Evolutionary conservation across 257 asterid species (phyloP), one percentile per base, ranked within the genome.

Genomic region (Schizonepeta tenuifolia): DNA sequence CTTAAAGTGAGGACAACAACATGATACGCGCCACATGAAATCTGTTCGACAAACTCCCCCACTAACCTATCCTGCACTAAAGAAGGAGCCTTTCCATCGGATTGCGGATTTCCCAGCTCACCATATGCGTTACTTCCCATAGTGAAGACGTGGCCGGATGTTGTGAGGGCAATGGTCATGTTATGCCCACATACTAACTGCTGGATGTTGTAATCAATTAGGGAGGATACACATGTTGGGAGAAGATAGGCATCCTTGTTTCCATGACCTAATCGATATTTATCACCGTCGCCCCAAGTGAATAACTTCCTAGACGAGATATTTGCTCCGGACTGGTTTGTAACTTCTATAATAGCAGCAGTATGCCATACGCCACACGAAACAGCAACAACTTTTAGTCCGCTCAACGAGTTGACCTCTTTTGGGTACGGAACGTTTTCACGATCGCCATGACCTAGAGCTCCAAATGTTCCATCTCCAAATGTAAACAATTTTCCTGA

Each of bases 281-380:
- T 88, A 77, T 88, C 98, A 0, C 99, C 99, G 65, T 91, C 98
- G 1, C 99, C 99, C 99, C 98, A 94, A 0, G 97, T 91, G 83
- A 89, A 94, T 10, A 94, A 41, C 85, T 94, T 94, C 77, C 93
- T 83, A 4, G 97, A 86, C 47, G 86, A 57, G 60, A 75, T 75
- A 70, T 38, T 80, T 17, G 88, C 44, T 65, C 89, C 86, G 1
- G 82, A 24, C 70, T 81, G 96, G 71, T 80, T 88, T 1, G 86
- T 64, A 53, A 88, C 88, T 72, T 90, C 99, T 56, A 94, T 81
- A 67, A 94, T 89, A 40, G 99, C 97, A 55, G 95, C 98, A 1
- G 98, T 92, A 73, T 95, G 98, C 97, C 97, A 95, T 13, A 87
- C 80, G n/a, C 98, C 96, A 44, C 99, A 92, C 1, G 97, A 84